phyloP scores from a whole-genome alignment of 1,284 basidiomycete genomes.

The Abortiporus biennis region DNA sequence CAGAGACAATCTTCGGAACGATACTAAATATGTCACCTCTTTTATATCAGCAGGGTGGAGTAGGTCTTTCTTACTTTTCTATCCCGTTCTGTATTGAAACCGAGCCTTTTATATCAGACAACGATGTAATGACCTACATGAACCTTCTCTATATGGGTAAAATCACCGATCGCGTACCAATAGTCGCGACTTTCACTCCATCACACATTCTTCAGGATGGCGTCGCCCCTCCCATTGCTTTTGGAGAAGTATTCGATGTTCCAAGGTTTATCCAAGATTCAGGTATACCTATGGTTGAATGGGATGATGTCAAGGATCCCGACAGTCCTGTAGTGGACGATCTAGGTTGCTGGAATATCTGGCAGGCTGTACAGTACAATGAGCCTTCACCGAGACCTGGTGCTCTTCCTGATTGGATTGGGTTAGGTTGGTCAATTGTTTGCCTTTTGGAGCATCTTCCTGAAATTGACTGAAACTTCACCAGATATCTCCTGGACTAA shows the following conservation, averaged over 20 bases:
- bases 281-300: slow-evolving; percentile 32
- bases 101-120: slow-evolving; percentile 34
- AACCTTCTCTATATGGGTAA: slow-evolving; percentile 64
- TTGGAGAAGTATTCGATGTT: slow-evolving; percentile 39
- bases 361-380: slow-evolving; percentile 43
- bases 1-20: slow-evolving; percentile 51
- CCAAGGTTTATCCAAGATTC: slow-evolving; percentile 29
- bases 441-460: background rate
- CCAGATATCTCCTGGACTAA: slow-evolving; percentile 44
- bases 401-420: slow-evolving; percentile 34
- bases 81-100: background rate
- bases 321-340: slow-evolving; percentile 37
- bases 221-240: slow-evolving; percentile 29
- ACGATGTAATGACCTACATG: slow-evolving; percentile 68
- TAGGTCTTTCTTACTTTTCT: slow-evolving; percentile 22
- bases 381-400: slow-evolving; percentile 43
- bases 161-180: slow-evolving; percentile 58
- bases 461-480: slow-evolving; percentile 2
- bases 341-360: slow-evolving; percentile 68
- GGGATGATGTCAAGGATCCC: slow-evolving; percentile 34
- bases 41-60: slow-evolving; percentile 72
- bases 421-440: slow-evolving; percentile 39
- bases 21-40: slow-evolving; percentile 59
- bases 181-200: slow-evolving; percentile 59
- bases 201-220: slow-evolving; percentile 60